A percentile compares a stretch with the other conserved stretches of the same genome.
These are phyloP conservation scores for Populus ilicifolia DNA, from an alignment of 345 rosid species.

Conservation along the genomic window DNA sequence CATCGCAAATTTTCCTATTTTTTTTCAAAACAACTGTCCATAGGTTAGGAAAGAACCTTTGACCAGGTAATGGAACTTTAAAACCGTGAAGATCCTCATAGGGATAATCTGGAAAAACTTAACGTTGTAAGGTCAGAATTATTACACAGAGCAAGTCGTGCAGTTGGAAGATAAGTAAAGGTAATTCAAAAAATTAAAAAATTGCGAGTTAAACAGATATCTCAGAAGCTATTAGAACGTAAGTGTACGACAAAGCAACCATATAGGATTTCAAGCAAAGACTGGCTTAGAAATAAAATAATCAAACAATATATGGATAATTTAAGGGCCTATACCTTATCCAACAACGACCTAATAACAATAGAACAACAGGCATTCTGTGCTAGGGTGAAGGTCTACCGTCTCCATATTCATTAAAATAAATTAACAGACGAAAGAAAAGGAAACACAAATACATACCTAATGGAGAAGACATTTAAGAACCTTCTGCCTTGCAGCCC, in stretches of 20 bases:
- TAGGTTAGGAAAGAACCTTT: not conserved
- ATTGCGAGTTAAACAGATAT: not conserved
- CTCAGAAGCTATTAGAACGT: not conserved
- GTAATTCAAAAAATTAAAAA: not conserved
- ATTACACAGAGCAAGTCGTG: not conserved
- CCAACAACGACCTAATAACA: not conserved
- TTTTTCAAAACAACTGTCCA: not conserved
- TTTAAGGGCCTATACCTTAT: not conserved
- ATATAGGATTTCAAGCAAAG: not conserved
- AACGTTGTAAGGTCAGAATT: not conserved
- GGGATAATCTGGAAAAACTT: not conserved
- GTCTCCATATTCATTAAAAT: not conserved
- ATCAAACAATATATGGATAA: not conserved
- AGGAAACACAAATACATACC: slow-evolving; percentile 35
- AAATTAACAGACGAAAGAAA: not conserved
- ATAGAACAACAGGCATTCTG: not conserved
- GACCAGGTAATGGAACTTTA: not conserved
- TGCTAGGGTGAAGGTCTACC: not conserved
- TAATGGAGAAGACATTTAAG: slow-evolving; percentile 64
- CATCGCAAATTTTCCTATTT: not conserved
- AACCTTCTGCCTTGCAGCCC: slow-evolving; percentile 67
- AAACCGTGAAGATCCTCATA: not conserved
- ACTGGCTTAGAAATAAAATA: not conserved
- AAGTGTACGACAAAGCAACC: not conserved
- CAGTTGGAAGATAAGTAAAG: not conserved